Evolutionary conservation across 192 early-diverging fungal species (phyloP).

Genomic region (Backusella tarrabulga): DNA sequence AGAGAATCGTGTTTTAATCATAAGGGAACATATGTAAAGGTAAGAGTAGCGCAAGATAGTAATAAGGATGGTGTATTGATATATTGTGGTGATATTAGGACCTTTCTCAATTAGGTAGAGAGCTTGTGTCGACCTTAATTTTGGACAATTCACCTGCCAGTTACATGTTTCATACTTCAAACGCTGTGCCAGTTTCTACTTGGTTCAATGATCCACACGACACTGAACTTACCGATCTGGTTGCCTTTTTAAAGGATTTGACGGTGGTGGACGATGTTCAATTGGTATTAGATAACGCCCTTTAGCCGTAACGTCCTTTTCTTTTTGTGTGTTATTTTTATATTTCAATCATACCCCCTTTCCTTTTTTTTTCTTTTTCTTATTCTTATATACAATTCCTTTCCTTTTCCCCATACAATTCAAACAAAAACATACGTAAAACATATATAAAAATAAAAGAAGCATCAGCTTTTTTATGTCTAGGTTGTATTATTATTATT

Average conservation of each 20-base stretch:
- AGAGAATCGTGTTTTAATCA: constrained; percentile 93
- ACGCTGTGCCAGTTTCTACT: constrained; percentile 92
- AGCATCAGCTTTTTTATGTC: too few relatives aligned
- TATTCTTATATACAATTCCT: neutral
- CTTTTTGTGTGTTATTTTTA: neutral
- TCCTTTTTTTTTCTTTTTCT: neutral
- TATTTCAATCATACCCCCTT: neutral
- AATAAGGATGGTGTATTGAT: neutral
- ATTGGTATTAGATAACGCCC: constrained; percentile 64
- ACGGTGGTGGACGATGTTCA: constrained; percentile 86
- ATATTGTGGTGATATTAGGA: constrained; percentile 50
- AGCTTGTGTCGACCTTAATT: constrained; percentile 83
- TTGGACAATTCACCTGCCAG: constrained; percentile 97
- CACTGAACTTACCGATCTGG: constrained; percentile 91
- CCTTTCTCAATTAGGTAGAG: constrained; percentile 83
- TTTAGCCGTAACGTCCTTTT: neutral
- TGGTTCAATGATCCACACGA: constrained; percentile 99
- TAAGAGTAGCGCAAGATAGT: neutral
- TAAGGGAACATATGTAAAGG: constrained; percentile 97
- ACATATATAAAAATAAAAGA: too few relatives aligned
- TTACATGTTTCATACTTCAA: constrained; percentile 93
- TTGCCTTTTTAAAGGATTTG: constrained; percentile 93
- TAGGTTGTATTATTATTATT: too few relatives aligned
- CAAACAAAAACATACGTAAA: neutral
- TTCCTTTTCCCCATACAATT: neutral